These are phyloP conservation scores for Obba rivulosa DNA, from an alignment of 768 basidiomycete species.

Conservation along the genomic window DNA sequence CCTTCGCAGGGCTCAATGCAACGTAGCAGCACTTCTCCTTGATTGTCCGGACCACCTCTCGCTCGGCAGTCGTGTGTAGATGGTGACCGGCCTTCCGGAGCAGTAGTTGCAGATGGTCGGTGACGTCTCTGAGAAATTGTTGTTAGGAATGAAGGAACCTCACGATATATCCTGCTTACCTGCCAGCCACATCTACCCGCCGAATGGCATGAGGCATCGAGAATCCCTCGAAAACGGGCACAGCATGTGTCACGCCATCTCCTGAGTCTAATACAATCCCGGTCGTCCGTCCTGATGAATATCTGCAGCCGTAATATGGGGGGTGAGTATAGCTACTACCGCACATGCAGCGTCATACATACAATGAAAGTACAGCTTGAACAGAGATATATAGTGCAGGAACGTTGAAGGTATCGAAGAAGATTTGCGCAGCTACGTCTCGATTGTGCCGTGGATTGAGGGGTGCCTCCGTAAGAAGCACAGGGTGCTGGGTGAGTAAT, in stretches of 20 bases:
- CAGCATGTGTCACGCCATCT: slow-evolving; percentile 97
- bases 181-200: slow-evolving; percentile 92
- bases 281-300: slow-evolving; percentile 96
- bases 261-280: slow-evolving; percentile 99
- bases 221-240: slow-evolving; percentile 98
- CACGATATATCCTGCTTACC: slow-evolving; percentile 40
- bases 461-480: slow-evolving; percentile 94
- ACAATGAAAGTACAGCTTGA: slow-evolving; percentile 96
- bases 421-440: slow-evolving; percentile 95
- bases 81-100: slow-evolving; percentile 93
- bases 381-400: slow-evolving; percentile 96
- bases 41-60: slow-evolving; percentile 93
- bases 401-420: slow-evolving; percentile 99
- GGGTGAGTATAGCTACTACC: not conserved
- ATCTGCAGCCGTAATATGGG: slow-evolving; percentile 42
- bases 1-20: slow-evolving; percentile 87
- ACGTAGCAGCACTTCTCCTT: slow-evolving; percentile 99
- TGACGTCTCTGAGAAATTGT: slow-evolving; percentile 71
- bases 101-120: slow-evolving; percentile 91
- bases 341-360: slow-evolving; percentile 29
- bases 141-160: not conserved
- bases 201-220: slow-evolving; percentile 98
- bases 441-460: slow-evolving; percentile 95
- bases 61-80: slow-evolving; percentile 94
- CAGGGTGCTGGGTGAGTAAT: slow-evolving; percentile 71